These are phyloP conservation scores for Auriculariales sp. DNA, from an alignment of 768 basidiomycete genomes.

Conservation along the genomic window DNA sequence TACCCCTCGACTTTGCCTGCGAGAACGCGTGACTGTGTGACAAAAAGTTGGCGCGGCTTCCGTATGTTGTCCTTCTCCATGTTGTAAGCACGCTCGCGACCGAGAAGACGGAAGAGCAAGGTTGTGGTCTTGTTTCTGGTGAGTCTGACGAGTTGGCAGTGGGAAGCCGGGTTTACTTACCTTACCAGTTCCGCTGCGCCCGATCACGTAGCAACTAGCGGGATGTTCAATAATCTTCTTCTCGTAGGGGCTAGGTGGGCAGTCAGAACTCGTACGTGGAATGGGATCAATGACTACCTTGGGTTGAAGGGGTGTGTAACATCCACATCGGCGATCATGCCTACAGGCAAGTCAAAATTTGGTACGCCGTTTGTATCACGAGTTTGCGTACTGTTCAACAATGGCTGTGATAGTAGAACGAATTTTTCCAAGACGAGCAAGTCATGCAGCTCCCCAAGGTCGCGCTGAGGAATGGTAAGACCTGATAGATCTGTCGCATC, in stretches of 20 bases:
- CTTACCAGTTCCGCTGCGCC: constrained; percentile 78
- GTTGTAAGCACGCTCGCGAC: constrained; percentile 43
- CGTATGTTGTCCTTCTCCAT: constrained; percentile 17
- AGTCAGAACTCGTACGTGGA: not conserved
- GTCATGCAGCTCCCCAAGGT: constrained; percentile 28
- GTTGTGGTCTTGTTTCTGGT: constrained; percentile 61
- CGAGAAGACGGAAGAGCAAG: constrained; percentile 64
- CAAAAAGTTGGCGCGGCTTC: constrained; percentile 54
- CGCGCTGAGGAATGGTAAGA: not conserved
- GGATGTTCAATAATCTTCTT: constrained; percentile 43
- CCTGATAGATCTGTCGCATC: not conserved
- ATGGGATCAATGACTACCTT: constrained; percentile 12
- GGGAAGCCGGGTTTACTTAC: not conserved
- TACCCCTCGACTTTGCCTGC: constrained; percentile 60
- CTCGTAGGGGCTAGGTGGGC: constrained; percentile 25
- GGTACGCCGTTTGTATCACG: not conserved
- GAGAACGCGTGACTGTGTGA: constrained; percentile 53
- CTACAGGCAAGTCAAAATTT: constrained; percentile 17
- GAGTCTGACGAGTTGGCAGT: not conserved
- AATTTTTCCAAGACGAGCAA: constrained; percentile 46
- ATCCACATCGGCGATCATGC: constrained; percentile 37
- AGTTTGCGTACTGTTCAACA: constrained; percentile 21
- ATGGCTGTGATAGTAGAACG: constrained; percentile 23
- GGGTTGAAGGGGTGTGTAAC: constrained; percentile 18
- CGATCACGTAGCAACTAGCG: constrained; percentile 73